These are phyloP conservation scores for Bifiguratus adelaidae DNA, from an alignment of 192 early-diverging fungal species.

Conservation along the genomic window DNA sequence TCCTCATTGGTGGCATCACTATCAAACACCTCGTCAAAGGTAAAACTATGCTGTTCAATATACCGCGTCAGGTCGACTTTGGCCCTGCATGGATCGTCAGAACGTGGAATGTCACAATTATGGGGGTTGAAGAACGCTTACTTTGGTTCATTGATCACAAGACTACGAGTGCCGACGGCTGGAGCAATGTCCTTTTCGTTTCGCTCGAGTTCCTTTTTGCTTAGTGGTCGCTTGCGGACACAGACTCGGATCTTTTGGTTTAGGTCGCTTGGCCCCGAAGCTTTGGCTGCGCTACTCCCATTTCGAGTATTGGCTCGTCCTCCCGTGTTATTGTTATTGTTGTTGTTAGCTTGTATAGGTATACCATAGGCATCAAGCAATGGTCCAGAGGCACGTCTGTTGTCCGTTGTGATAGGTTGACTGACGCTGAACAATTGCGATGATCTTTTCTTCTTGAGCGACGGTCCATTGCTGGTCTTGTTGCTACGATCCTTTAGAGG, in stretches of 20 bases:
- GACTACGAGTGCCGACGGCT: slow-evolving; percentile 49
- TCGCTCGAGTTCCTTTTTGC: slow-evolving; percentile 69
- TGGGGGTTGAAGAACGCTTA: slow-evolving; percentile 18
- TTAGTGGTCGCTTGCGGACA: slow-evolving; percentile 91
- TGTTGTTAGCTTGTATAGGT: slow-evolving; percentile 24
- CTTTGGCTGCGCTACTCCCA: background rate
- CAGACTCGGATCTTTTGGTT: slow-evolving; percentile 91
- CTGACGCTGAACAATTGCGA: background rate
- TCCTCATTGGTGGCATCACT: slow-evolving; percentile 66
- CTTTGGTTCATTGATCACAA: slow-evolving; percentile 93
- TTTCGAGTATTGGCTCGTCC: slow-evolving; percentile 3
- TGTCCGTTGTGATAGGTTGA: slow-evolving; percentile 10
- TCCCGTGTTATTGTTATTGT: background rate
- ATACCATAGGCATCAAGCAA: slow-evolving; percentile 71
- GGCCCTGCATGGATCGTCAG: slow-evolving; percentile 34
- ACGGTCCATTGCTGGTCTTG: slow-evolving; percentile 7
- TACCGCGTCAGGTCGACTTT: slow-evolving; percentile 95
- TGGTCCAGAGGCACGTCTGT: slow-evolving; percentile 21
- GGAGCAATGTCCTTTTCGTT: slow-evolving; percentile 81
- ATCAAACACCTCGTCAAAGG: slow-evolving; percentile 97
- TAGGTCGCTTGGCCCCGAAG: slow-evolving; percentile 33
- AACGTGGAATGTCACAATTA: background rate
- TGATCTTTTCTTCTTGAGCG: background rate
- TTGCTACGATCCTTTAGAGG: slow-evolving; percentile 5
- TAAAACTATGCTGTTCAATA: slow-evolving; percentile 88